A percentile compares a stretch with the other conserved stretches of the same genome.
Evolutionary conservation across 176 grass and related monocot species (phyloP).

Genomic region (Phoenix roebelenii): DNA sequence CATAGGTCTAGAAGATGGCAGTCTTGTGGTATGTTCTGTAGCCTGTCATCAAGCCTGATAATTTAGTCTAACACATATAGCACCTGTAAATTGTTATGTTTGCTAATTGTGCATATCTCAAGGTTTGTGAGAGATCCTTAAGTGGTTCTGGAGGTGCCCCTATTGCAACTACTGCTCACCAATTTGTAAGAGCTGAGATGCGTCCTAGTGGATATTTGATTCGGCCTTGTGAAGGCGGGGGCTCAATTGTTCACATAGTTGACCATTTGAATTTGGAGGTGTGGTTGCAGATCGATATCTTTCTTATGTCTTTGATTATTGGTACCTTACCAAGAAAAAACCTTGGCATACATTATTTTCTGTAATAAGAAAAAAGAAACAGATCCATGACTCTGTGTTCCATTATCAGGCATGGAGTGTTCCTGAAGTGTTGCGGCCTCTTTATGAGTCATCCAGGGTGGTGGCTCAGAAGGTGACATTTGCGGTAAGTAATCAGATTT

Average conservation of each 20-base stretch:
- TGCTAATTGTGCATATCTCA: constrained; percentile 12
- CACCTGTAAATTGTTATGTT: constrained; percentile 1
- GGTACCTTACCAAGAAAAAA: no score
- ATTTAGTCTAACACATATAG: no score
- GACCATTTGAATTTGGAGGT: constrained; percentile 97
- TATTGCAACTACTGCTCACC: constrained; percentile 47
- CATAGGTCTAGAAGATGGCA: constrained; percentile 72
- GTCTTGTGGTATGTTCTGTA: constrained; percentile 54
- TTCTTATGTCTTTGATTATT: no score
- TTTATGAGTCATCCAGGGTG: constrained; percentile 82
- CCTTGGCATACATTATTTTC: no score
- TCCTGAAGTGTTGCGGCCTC: constrained; percentile 88
- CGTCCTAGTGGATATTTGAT: constrained; percentile 91
- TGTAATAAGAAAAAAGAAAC: no score
- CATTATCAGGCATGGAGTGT: constrained; percentile 73
- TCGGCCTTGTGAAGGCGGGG: constrained; percentile 77
- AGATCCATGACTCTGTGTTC: not conserved
- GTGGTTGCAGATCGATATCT: not conserved
- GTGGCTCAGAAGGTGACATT: constrained; percentile 98
- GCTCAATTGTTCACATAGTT: constrained; percentile 94
- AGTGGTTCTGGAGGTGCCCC: constrained; percentile 75
- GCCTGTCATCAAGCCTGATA: not conserved
- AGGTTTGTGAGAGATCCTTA: constrained; percentile 97
- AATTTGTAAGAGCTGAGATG: constrained; percentile 98
- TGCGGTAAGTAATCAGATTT: constrained; percentile 50